Evolutionary conservation across 169 alveolate species (phyloP).

Genomic region (Eimeria mitis): DNA sequence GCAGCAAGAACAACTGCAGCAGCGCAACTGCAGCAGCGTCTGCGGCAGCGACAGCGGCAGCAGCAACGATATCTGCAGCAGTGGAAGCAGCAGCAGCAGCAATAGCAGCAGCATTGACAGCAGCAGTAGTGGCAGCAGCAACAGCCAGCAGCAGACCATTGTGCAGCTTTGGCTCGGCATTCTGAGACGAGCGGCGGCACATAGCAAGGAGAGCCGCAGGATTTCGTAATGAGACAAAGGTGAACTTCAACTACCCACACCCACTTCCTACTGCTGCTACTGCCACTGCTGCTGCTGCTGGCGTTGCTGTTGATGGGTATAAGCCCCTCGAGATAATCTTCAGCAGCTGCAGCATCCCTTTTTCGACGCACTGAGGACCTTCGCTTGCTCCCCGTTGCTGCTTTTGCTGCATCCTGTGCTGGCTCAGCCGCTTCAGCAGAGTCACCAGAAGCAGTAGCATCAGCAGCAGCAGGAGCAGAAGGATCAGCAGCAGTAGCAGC

Average conservation of each 20-base stretch:
- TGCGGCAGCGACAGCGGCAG: slow-evolving; percentile 9
- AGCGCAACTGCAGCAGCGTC: not conserved
- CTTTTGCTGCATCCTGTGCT: not conserved
- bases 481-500: slow-evolving; percentile 9
- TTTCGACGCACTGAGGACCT: slow-evolving; percentile 6
- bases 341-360: slow-evolving; percentile 2
- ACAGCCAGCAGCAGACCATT: slow-evolving; percentile 1
- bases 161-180: slow-evolving; percentile 35
- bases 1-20: not conserved
- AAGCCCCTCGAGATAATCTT: slow-evolving; percentile 9
- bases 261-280: slow-evolving; percentile 18
- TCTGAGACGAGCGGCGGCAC: slow-evolving; percentile 15
- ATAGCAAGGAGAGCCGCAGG: slow-evolving; percentile 1
- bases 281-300: slow-evolving; percentile 2
- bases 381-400: slow-evolving; percentile 22
- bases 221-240: not conserved
- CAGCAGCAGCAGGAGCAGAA: not conserved
- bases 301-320: slow-evolving; percentile 23
- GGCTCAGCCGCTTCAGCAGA: not conserved
- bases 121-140: not conserved
- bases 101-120: not conserved
- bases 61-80: not conserved
- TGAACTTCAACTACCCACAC: slow-evolving; percentile 3
- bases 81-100: not conserved
- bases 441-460: not conserved